Evolutionary conservation across 2,329 filamentous ascomycete species (phyloP).

Genomic region (Zarea fungicola): DNA sequence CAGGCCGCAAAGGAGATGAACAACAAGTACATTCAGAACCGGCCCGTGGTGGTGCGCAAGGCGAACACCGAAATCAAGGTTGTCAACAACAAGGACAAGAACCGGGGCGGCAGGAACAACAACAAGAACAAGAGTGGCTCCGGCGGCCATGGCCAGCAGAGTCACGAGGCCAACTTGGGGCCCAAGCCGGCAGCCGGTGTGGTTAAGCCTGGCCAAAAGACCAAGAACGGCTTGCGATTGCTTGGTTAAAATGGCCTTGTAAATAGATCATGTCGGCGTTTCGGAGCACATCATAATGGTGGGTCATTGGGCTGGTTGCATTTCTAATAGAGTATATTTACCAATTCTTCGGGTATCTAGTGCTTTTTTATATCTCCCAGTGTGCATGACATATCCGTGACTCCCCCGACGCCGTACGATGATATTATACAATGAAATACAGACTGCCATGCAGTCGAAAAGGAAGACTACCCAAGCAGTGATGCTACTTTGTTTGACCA

Average conservation of each 20-base stretch:
- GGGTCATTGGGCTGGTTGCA: no score
- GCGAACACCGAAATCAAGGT: slow-evolving; percentile 89
- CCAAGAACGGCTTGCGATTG: slow-evolving; percentile 59
- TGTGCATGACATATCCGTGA: no score
- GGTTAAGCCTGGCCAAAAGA: slow-evolving; percentile 60
- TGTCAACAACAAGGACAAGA: slow-evolving; percentile 59
- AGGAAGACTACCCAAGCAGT: not conserved
- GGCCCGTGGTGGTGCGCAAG: slow-evolving; percentile 82
- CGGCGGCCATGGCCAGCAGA: slow-evolving; percentile 22
- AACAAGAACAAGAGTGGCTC: slow-evolving; percentile 31
- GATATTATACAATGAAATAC: slow-evolving; percentile 2
- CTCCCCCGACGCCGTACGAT: slow-evolving; percentile 10
- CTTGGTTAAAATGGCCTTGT: slow-evolving; percentile 41
- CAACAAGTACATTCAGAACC: slow-evolving; percentile 97
- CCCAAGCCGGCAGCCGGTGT: slow-evolving; percentile 47
- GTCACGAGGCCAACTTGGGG: slow-evolving; percentile 48
- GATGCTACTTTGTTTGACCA: not conserved
- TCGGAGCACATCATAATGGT: no score
- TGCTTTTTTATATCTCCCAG: slow-evolving; percentile 7
- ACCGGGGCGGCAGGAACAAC: slow-evolving; percentile 34
- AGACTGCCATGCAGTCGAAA: not conserved
- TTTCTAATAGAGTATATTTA: no score
- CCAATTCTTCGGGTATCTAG: slow-evolving; percentile 13
- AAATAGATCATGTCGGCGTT: no score
- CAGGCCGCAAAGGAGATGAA: slow-evolving; percentile 96